A percentile compares a stretch with the other conserved stretches of the same genome.
Evolutionary conservation across 768 basidiomycete genomes (phyloP).

Genomic region (Chiua virens): DNA sequence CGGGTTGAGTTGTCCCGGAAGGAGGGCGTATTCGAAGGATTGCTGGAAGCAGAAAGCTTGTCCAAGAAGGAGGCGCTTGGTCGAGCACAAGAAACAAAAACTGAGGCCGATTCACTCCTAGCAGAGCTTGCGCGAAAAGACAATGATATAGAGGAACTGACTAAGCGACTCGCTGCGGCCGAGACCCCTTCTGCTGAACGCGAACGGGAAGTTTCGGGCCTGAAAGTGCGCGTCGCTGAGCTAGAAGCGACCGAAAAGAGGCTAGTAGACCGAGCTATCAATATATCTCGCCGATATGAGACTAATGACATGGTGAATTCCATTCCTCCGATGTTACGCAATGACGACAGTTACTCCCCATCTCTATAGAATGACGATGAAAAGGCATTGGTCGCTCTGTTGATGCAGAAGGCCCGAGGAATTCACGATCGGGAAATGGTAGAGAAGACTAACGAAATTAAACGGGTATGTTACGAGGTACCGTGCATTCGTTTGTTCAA

Average conservation of each 20-base stretch:
- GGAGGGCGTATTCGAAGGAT: slow-evolving; percentile 23
- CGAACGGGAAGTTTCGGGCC: slow-evolving; percentile 26
- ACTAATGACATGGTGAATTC: slow-evolving; percentile 46
- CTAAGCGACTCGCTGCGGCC: slow-evolving; percentile 20
- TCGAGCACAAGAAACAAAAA: slow-evolving; percentile 19
- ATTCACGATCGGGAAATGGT: slow-evolving; percentile 54
- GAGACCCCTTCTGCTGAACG: slow-evolving; percentile 25
- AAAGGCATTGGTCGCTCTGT: slow-evolving; percentile 45
- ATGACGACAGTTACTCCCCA: slow-evolving; percentile 13
- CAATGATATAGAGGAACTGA: slow-evolving; percentile 18
- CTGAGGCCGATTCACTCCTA: slow-evolving; percentile 19
- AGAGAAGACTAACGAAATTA: slow-evolving; percentile 56
- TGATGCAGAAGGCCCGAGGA: slow-evolving; percentile 45
- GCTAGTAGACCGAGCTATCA: slow-evolving; percentile 27
- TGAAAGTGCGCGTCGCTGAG: slow-evolving; percentile 23
- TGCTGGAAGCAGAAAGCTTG: slow-evolving; percentile 24
- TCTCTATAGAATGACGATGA: slow-evolving; percentile 46
- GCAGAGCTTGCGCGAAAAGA: slow-evolving; percentile 23
- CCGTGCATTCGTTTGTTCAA: slow-evolving; percentile 5
- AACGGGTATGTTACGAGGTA: slow-evolving; percentile 36
- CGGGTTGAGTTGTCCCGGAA: slow-evolving; percentile 25
- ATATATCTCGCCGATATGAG: slow-evolving; percentile 41
- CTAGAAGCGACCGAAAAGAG: slow-evolving; percentile 30
- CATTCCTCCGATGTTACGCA: slow-evolving; percentile 1
- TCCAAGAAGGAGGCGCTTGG: slow-evolving; percentile 18